Conservation (phyloP, 2,329 filamentous ascomycete genomes). For the Cladosporium sp. region DNA sequence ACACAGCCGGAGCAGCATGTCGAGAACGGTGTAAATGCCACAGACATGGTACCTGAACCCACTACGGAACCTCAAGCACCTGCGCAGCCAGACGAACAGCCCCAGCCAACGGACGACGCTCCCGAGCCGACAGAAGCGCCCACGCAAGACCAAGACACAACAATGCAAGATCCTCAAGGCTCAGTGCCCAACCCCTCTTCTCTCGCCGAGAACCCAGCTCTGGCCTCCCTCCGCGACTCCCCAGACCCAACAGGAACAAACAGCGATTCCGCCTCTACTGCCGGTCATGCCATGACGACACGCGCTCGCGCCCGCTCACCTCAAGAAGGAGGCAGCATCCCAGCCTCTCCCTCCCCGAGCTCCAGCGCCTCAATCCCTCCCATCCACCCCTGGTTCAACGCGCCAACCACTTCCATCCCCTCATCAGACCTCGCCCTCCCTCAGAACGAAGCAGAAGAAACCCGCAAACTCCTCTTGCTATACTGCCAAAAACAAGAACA, state of each 20-base stretch:
- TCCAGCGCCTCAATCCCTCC: slow-evolving; percentile 43
- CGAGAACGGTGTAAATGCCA: slow-evolving; percentile 22
- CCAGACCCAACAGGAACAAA: slow-evolving; percentile 17
- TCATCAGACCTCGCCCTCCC: slow-evolving; percentile 71
- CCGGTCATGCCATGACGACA: slow-evolving; percentile 52
- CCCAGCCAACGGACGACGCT: not conserved
- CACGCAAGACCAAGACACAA: slow-evolving; percentile 6
- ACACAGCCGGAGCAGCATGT: slow-evolving; percentile 9
- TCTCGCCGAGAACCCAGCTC: slow-evolving; percentile 8
- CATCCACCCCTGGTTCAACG: slow-evolving; percentile 71
- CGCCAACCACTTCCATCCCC: slow-evolving; percentile 57
- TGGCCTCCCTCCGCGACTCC: slow-evolving; percentile 11
- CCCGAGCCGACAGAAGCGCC: not conserved
- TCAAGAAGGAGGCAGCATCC: slow-evolving; percentile 26
- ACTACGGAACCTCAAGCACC: not conserved
- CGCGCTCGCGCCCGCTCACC: slow-evolving; percentile 46
- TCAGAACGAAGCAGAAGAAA: slow-evolving; percentile 70
- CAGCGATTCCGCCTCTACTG: slow-evolving; percentile 39
- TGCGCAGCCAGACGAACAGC: not conserved
- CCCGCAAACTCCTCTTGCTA: slow-evolving; percentile 66
- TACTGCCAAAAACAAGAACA: slow-evolving; percentile 87
- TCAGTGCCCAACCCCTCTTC: not conserved
- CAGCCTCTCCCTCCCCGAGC: slow-evolving; percentile 38
- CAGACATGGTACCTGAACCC: slow-evolving; percentile 16
- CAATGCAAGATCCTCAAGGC: slow-evolving; percentile 12